phyloP scores from a whole-genome alignment of 106 monocot genomes.

The Gastrodia elata region DNA sequence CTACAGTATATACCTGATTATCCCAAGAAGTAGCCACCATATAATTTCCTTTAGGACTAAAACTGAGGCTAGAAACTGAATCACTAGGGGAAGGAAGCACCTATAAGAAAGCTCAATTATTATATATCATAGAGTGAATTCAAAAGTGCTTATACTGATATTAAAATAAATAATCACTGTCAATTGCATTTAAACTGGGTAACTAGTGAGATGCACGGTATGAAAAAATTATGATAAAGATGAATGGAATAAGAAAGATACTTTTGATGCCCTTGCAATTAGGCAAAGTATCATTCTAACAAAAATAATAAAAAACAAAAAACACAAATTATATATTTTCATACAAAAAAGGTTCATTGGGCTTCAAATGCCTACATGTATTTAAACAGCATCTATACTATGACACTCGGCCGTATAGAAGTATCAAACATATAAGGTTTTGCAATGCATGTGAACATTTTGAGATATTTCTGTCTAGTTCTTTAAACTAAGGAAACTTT shows the following conservation, averaged over 20 bases:
- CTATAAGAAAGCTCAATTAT: conserved; percentile 26
- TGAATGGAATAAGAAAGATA: background rate
- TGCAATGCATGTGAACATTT: background rate
- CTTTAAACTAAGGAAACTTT: background rate
- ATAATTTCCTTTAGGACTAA: conserved; percentile 88
- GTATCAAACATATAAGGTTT: background rate
- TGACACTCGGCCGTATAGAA: background rate
- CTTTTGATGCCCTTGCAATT: background rate
- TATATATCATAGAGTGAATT: background rate
- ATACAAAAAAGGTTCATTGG: background rate
- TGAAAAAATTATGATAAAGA: background rate
- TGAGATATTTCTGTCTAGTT: background rate
- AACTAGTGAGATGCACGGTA: background rate
- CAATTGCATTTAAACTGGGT: background rate
- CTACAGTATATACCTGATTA: conserved; percentile 55
- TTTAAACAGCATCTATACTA: background rate
- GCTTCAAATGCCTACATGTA: background rate
- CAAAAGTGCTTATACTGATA: background rate
- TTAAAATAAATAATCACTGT: background rate
- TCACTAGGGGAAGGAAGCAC: conserved; percentile 65
- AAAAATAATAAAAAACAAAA: background rate
- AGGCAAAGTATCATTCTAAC: background rate
- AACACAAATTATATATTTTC: background rate
- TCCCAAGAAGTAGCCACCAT: conserved; percentile 96
- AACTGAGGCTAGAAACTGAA: conserved; percentile 85